Base-by-base conservation (phyloP, 805 yeast species). In the Zygotorulaspora florentina region DNA sequence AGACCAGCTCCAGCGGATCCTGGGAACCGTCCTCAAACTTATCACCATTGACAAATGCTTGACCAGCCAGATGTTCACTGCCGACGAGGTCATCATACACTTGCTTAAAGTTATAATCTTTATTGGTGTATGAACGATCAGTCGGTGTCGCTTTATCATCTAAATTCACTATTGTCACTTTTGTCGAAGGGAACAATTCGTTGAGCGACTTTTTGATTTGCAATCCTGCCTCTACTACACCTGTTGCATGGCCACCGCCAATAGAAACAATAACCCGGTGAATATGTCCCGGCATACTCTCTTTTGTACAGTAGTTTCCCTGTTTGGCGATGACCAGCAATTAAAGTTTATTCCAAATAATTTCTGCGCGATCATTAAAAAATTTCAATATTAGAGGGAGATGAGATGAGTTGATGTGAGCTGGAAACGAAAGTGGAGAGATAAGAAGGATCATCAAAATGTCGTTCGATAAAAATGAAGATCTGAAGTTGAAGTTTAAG, bases 391-490 rank as follows among this genome's bases (percentile, higher is more conserved):
- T 13, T 15, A 29, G 12, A 30, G 45, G 31, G 29, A 27, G 45
- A 35, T 48, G 46, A 30, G 35, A 27, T 44, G 26, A 42, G 47
- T 34, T 42, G 35, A 17, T 43, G 30, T 17, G 45, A 27, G 29
- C 18, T 36, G 28, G 26, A 26, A 26, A 34, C 31, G 35, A 26
- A 33, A 37, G 25, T 39, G 31, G 29, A 25, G 12, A 27, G 2
- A 10, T 10, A 16, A n/a, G 6, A 45, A 13, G 15, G 35, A 11
- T 10, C 12, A 13, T 11, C 17, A 50, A 20, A 3, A 77, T 77
- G 81, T 81, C 80, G 7, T 81, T 84, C 55, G 80, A 83, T 58
- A 74, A 75, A 57, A 80, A 77, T 11, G 65, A 73, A 7, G 87
- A 84, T 56, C 66, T 67, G n/a, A 79, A 74, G 42, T 64, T 85